Evolutionary conservation across 1,284 basidiomycete genomes (phyloP), one percentile per base, ranked within the genome.

Genomic region (Ustilago xerochloae): DNA sequence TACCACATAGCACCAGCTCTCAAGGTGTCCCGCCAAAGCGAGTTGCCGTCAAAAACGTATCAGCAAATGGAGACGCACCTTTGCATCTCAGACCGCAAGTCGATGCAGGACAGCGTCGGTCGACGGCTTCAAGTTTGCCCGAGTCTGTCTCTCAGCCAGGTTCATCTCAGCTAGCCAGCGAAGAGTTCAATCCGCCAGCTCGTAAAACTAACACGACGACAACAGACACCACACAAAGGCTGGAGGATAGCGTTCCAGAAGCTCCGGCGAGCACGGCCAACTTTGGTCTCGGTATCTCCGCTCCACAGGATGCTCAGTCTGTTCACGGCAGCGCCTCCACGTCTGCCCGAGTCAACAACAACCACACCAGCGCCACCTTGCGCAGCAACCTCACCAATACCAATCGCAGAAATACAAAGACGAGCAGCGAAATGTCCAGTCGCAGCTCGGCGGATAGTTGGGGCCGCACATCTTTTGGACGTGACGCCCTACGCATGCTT

Each of bases 401-500:
- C 22, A 18, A 58, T 5, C 50, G 39, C 36, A 47, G 39, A 15
- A 66, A 69, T 39, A 48, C 50, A 32, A 74, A 66, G 32, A 53
- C 65, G 0, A 49, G 43, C 55, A 74, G 71, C 46, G 61, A 69
- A 10, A 30, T 36, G 32, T 74, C 71, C 2, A 48, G 18, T 15
- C 58, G 41, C 45, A 74, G 66, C 45, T 74, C 71, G 9, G n/a
- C 22, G 13, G 63, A 69, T 36, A 74, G 71, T 39, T 69, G 71
- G 63, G 57, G 51, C 1, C 58, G 65, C 15, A 29, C 43, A 2
- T 62, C 62, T 2, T 60, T 56, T 12, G 60, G 41, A 43, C 60
- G 62, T 30, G 62, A 73, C 38, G 43, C 45, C 15, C 22, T 63
- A 10, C 57, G 48, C 36, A 60, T 50, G 49, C 35, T 52, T 9